Percentiles rank a stretch among this genome's conserved stretches.
Conservation (phyloP, 176 grass and related monocot genomes). For the Carex pumila region DNA sequence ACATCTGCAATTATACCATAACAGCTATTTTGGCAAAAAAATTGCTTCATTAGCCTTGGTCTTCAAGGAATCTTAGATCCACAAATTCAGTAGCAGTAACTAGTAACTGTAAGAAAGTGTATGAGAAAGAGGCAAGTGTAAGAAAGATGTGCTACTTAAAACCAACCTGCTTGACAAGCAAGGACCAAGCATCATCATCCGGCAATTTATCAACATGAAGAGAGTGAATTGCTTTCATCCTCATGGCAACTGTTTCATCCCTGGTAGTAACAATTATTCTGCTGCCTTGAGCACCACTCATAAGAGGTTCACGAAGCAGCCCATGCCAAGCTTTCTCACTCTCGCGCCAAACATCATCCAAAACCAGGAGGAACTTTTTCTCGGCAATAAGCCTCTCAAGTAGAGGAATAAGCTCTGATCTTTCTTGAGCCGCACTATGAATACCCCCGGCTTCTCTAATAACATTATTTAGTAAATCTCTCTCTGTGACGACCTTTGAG, state of each 20-base stretch:
- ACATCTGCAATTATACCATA: not conserved
- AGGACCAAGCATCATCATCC: constrained; percentile 22
- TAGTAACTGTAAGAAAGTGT: not conserved
- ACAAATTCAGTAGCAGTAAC: not conserved
- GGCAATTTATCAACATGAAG: constrained; percentile 11
- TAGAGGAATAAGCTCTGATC: not conserved
- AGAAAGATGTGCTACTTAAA: not conserved
- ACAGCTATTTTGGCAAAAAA: not conserved
- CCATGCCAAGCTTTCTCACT: not conserved
- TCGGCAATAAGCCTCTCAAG: not conserved
- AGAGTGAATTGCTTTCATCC: constrained; percentile 9
- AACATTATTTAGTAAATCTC: constrained; percentile 13
- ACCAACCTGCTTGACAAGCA: constrained; percentile 26
- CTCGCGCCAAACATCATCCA: constrained; percentile 27
- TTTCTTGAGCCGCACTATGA: not conserved
- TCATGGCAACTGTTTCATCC: constrained; percentile 15
- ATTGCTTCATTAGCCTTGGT: not conserved
- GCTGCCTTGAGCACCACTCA: constrained; percentile 6
- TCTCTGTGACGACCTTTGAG: not conserved
- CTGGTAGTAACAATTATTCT: constrained; percentile 30
- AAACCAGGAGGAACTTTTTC: constrained; percentile 23
- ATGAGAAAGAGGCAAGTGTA: not conserved
- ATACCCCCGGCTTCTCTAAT: constrained; percentile 2
- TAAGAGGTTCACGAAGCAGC: constrained; percentile 15
- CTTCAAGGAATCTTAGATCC: not conserved